These are phyloP conservation scores for Austroboletus niveus DNA, from an alignment of 1,284 basidiomycete species.

Conservation along the genomic window DNA sequence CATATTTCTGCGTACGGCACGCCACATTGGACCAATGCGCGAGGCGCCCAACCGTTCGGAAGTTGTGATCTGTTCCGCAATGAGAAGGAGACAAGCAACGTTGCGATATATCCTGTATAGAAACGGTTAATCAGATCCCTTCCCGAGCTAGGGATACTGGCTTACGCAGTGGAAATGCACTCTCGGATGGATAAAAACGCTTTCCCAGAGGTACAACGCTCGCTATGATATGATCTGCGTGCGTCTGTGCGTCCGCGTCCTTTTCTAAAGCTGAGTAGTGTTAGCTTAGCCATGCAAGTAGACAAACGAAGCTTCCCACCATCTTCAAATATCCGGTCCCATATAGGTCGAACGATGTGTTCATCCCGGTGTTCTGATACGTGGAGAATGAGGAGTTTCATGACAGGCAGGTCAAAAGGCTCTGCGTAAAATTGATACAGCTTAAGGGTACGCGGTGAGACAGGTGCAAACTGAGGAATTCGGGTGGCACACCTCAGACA, in stretches of 20 bases:
- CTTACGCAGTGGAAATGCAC: constrained; percentile 84
- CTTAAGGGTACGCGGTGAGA: constrained; percentile 40
- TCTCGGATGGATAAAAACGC: constrained; percentile 88
- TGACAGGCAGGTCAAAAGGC: constrained; percentile 80
- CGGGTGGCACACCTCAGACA: constrained; percentile 59
- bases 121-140: constrained; percentile 3
- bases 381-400: constrained; percentile 90
- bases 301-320: constrained; percentile 43
- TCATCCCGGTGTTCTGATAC: constrained; percentile 92
- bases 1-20: constrained; percentile 78
- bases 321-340: constrained; percentile 84
- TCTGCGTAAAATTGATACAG: constrained; percentile 89
- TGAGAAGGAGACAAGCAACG: constrained; percentile 67
- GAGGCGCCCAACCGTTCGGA: constrained; percentile 76
- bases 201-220: constrained; percentile 73
- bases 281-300: neutral
- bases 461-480: neutral
- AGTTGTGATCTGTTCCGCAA: constrained; percentile 59
- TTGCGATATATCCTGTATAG: constrained; percentile 61
- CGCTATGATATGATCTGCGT: constrained; percentile 61
- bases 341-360: constrained; percentile 78
- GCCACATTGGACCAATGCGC: constrained; percentile 73
- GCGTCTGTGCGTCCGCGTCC: constrained; percentile 47
- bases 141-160: constrained; percentile 5
- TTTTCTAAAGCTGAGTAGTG: constrained; percentile 45